Conservation (phyloP, 345 rosid species). For the Aquilaria sinensis region DNA sequence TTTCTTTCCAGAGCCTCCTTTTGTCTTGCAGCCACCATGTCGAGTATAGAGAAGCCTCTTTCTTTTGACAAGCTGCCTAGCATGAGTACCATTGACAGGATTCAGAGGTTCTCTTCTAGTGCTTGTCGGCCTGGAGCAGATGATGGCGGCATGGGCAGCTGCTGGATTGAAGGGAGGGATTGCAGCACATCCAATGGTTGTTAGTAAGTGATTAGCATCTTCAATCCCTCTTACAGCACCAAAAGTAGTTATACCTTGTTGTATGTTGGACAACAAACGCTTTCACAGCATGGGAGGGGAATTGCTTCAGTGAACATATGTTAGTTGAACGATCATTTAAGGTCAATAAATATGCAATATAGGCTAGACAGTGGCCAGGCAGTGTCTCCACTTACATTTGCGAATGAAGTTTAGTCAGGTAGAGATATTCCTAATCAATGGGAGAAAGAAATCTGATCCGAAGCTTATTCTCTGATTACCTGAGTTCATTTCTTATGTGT, state of each 20-base stretch:
- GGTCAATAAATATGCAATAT: too few species aligned
- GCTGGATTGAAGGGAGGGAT: slow-evolving; percentile 78
- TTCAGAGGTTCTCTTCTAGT: slow-evolving; percentile 80
- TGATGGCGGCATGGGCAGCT: slow-evolving; percentile 68
- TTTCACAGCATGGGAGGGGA: too few species aligned
- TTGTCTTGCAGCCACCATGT: slow-evolving; percentile 43
- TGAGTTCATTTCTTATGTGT: too few species aligned
- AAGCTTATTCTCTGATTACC: too few species aligned
- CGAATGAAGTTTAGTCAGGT: too few species aligned
- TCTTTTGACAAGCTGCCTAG: slow-evolving; percentile 87
- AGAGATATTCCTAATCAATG: too few species aligned
- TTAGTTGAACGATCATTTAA: too few species aligned
- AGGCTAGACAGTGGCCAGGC: too few species aligned
- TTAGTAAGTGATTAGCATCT: slow-evolving; percentile 38
- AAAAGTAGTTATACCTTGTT: too few species aligned
- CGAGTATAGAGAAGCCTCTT: slow-evolving; percentile 93
- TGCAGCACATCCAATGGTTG: slow-evolving; percentile 78
- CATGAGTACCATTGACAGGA: slow-evolving; percentile 76
- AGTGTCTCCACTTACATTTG: too few species aligned
- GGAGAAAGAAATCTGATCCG: too few species aligned
- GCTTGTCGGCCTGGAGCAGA: slow-evolving; percentile 73
- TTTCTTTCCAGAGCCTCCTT: slow-evolving; percentile 32
- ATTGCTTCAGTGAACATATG: too few species aligned
- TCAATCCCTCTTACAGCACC: background rate
- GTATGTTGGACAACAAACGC: background rate